Base-by-base conservation (phyloP, 2,329 filamentous ascomycete species). In the Aspergillus spinulosporus region DNA sequence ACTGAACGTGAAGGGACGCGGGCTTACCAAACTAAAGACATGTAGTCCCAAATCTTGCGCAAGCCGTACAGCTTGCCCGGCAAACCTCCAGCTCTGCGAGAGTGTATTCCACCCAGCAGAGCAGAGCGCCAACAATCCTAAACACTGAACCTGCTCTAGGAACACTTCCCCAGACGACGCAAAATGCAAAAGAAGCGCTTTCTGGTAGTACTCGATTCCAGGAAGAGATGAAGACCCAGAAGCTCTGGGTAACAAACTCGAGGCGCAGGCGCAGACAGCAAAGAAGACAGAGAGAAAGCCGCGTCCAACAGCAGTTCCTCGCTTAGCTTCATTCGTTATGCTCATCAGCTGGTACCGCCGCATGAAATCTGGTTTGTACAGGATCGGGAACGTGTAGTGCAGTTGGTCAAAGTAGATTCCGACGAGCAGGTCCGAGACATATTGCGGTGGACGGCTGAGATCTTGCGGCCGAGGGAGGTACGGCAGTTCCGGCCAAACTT, bases 341-440 rank as follows among this genome's bases (percentile, higher is more conserved):
- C 8, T 40, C 34, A 48, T 11, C 3, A n/a, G 15, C n/a, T 48
- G 31, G 15, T 54, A 48, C 5, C 45, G 43, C 5, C 26, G 28
- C 42, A 54, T 47, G 14, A 54, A 54, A 4, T 40, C 43, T n/a
- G 43, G 31, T n/a, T 54, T 32, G 43, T 54, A 37, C 11, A 54
- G 26, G 21, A 54, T 48, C 12, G 51, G 51, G 29, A 48, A 48
- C 5, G 51, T 53, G n/a, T 53, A 53, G 26, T 53, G 32, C 21
- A 53, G n/a, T 29, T 53, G 43, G 32, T 53, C 43, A 21, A 53
- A 53, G 43, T 53, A 53, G 15, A 46, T 47, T 4, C 42, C 42
- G 2, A 53, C 51, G 5, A 53, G 32, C 26, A 53, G 31, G 28
- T 53, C 51, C 26, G 32, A 36, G 14, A 47, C 32, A 14, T 53